Conservation (phyloP, 352 stramenopile genomes). For the Phytopythium litorale region DNA sequence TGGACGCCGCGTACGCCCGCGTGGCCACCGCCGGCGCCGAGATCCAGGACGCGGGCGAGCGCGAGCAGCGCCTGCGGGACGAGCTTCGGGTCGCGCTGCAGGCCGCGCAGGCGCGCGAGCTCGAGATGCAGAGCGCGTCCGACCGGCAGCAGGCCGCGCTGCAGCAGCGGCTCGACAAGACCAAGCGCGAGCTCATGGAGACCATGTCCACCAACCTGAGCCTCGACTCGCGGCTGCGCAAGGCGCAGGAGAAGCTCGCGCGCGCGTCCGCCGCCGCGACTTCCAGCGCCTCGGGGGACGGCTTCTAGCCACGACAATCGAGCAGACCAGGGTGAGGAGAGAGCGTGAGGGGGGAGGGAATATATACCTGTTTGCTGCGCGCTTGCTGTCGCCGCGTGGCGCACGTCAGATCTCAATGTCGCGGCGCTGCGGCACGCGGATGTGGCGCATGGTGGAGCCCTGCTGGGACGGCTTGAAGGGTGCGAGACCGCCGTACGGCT, state of each 20-base stretch:
- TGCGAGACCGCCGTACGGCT: conserved; percentile 89
- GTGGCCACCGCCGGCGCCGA: conserved; percentile 36
- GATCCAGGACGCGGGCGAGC: conserved; percentile 17
- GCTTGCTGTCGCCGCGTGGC: not conserved
- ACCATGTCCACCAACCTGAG: conserved; percentile 54
- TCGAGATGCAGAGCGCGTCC: conserved; percentile 32
- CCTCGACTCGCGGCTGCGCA: conserved; percentile 58
- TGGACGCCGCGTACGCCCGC: conserved; percentile 41
- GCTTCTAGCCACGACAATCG: conserved; percentile 2
- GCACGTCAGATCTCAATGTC: conserved; percentile 90
- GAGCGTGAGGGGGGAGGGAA: not conserved
- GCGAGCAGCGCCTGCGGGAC: conserved; percentile 18
- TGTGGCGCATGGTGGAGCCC: conserved; percentile 92
- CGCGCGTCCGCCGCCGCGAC: conserved; percentile 17
- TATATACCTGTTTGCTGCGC: conserved; percentile 1
- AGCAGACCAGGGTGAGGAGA: not conserved
- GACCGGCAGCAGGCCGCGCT: conserved; percentile 44
- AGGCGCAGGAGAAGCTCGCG: conserved; percentile 68
- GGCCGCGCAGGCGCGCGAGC: conserved; percentile 28
- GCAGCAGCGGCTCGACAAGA: conserved; percentile 66
- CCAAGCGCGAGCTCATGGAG: conserved; percentile 76
- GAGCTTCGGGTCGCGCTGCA: conserved; percentile 26
- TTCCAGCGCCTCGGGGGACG: not conserved
- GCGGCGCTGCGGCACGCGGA: conserved; percentile 76
- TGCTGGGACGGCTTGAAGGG: conserved; percentile 90